Percentiles rank a stretch among this genome's conserved stretches.
Evolutionary conservation across 2,329 filamentous ascomycete genomes (phyloP).

Genomic region (Xylaria sp.): DNA sequence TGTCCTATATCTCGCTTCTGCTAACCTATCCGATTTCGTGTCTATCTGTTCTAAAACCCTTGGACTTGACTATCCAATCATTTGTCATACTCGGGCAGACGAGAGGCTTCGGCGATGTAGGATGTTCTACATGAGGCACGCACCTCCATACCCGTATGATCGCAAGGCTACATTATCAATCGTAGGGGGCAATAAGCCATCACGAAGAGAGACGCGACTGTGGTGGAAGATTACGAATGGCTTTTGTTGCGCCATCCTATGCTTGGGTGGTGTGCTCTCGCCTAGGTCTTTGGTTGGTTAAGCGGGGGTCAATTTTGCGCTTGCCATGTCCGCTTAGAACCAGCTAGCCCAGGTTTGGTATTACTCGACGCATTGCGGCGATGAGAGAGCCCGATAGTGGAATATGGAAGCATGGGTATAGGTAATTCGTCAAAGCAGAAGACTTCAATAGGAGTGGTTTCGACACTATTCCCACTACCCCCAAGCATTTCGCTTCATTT

Average conservation of each 20-base stretch:
- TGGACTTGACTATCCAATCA: not conserved
- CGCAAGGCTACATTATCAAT: too few relatives aligned
- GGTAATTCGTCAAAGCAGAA: not conserved
- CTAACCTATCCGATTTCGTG: too few relatives aligned
- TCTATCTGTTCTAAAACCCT: not conserved
- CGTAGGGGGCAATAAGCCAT: not conserved
- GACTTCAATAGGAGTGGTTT: not conserved
- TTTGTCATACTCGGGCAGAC: not conserved
- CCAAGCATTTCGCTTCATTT: not conserved
- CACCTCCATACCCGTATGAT: not conserved
- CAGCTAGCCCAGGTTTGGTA: not conserved
- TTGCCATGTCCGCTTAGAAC: not conserved
- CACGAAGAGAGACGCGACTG: not conserved
- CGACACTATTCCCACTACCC: not conserved
- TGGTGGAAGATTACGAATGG: constrained; percentile 3
- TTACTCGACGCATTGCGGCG: not conserved
- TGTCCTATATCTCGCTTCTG: not conserved
- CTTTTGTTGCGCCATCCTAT: constrained; percentile 16
- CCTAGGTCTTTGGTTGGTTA: not conserved
- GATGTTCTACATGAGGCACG: not conserved
- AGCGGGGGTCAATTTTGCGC: not conserved
- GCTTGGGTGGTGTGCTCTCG: constrained; percentile 14
- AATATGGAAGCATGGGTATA: too few relatives aligned
- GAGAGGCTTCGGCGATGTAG: not conserved
- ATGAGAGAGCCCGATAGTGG: not conserved